A percentile compares a stretch with the other conserved stretches of the same genome.
phyloP scores from a whole-genome alignment of 768 basidiomycete genomes.

The Boletus speciosus region DNA sequence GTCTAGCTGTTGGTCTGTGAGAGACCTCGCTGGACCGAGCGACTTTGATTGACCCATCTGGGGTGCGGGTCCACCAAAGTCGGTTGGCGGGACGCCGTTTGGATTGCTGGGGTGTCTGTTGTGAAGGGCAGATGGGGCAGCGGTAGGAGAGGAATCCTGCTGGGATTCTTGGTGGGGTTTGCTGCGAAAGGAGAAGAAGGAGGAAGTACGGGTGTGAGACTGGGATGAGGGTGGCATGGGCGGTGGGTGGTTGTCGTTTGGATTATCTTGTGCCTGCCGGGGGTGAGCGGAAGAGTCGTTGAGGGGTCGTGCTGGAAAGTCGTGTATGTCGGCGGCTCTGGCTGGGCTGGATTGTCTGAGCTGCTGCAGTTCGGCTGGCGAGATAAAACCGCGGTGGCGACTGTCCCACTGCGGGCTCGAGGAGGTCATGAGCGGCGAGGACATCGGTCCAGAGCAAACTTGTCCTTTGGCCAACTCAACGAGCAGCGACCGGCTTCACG shows the following conservation, averaged over 20 bases:
- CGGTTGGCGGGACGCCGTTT: conserved; percentile 9
- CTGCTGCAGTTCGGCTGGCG: conserved; percentile 32
- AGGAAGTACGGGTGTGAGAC: conserved; percentile 53
- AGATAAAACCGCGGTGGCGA: conserved; percentile 34
- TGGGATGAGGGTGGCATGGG: conserved; percentile 25
- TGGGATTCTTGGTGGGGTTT: conserved; percentile 29
- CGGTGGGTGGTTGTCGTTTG: conserved; percentile 20
- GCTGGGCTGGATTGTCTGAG: conserved; percentile 33
- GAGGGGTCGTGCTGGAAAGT: conserved; percentile 30
- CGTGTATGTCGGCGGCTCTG: conserved; percentile 30
- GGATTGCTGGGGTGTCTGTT: conserved; percentile 16
- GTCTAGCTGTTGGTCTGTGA: conserved; percentile 21
- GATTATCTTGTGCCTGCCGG: conserved; percentile 14
- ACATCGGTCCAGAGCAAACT: conserved; percentile 1
- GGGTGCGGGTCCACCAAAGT: conserved; percentile 23
- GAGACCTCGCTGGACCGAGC: conserved; percentile 26
- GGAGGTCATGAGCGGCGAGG: conserved; percentile 20
- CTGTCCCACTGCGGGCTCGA: conserved; percentile 36
- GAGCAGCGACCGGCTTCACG: not conserved
- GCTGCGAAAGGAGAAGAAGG: conserved; percentile 61
- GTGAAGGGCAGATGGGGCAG: conserved; percentile 10
- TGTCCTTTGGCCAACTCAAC: not conserved
- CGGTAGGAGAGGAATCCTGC: conserved; percentile 18
- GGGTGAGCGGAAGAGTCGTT: conserved; percentile 12
- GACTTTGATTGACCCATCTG: conserved; percentile 34